Base-by-base conservation (phyloP, 2,329 filamentous ascomycete genomes). In the Neurospora crassa region DNA sequence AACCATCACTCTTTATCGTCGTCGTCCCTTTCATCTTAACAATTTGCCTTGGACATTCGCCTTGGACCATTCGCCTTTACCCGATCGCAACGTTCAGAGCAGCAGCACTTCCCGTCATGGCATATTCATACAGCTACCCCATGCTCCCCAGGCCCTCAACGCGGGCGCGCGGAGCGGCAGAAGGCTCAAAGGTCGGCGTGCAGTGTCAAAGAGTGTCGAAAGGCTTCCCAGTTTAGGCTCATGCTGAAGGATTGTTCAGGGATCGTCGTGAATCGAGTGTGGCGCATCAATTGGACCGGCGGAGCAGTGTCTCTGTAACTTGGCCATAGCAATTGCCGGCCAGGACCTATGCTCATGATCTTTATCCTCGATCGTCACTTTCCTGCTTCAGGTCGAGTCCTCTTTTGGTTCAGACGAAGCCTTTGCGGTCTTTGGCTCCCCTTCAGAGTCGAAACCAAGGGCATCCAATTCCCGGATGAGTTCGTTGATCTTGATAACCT, bases 401-500 rank as follows among this genome's bases (percentile, higher is more conserved):
- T 73, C 68, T 34, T 67, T 68, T 6, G 68, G 67, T 59, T 71
- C 69, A 5, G 67, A 16, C 16, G 40, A 37, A 18, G 68, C 42
- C 14, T 29, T 67, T 11, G 53, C 74, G 7, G 72, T 70, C 74
- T 84, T 85, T 1, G 82, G 81, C 74, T 94, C 91, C 2, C 91
- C 93, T 11, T 96, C 91, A 0, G 88, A 82, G 79, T 96, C 91
- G 74, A 98, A 93, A 0, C 95, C 95, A 40, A 99, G 84, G 2
- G 88, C 87, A 77, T 96, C 92, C 71, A 99, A 83, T 79, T 98
- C 94, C 14, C 94, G 88, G 71, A 97, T 90, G 69, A 99, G 86
- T 83, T 99, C 96, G 74, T 93, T 93, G 79, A 99, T 97, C 82
- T 96, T 97, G 80, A 97, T 96, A 70, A 99, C 93, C 83, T 99